Evolutionary conservation across 176 grass and related monocot species (phyloP).

Genomic region (Avena insularis): DNA sequence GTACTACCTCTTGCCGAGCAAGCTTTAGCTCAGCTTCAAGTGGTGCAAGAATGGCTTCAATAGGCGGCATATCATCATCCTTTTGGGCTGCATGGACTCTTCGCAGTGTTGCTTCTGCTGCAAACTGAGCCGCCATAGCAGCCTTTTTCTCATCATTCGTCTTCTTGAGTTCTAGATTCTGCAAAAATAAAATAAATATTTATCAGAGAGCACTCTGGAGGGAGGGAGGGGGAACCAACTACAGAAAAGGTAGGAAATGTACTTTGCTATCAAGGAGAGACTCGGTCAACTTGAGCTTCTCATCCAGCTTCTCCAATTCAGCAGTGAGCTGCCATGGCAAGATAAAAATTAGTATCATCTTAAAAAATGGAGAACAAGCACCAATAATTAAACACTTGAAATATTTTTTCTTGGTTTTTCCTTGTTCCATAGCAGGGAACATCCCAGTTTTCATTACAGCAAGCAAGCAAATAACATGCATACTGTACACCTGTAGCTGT

Average conservation of each 20-base stretch:
- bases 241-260: slow-evolving; percentile 35
- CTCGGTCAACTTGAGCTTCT: slow-evolving; percentile 83
- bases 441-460: slow-evolving; percentile 5
- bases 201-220: slow-evolving; percentile 32
- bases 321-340: slow-evolving; percentile 62
- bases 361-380: background rate
- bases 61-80: slow-evolving; percentile 97
- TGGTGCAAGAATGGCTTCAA: slow-evolving; percentile 98
- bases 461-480: slow-evolving; percentile 25
- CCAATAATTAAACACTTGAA: background rate
- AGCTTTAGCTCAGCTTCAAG: slow-evolving; percentile 97
- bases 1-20: slow-evolving; percentile 81
- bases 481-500: background rate
- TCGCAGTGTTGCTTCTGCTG: slow-evolving; percentile 89
- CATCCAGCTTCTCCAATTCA: slow-evolving; percentile 74
- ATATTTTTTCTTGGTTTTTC: background rate
- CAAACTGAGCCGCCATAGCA: slow-evolving; percentile 89
- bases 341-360: slow-evolving; percentile 35
- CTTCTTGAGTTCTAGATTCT: slow-evolving; percentile 98
- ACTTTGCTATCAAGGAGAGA: slow-evolving; percentile 85
- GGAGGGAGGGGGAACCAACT: background rate
- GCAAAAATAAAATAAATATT: slow-evolving; percentile 34
- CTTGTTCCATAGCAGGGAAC: slow-evolving; percentile 20
- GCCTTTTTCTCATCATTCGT: slow-evolving; percentile 96
- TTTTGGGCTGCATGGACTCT: slow-evolving; percentile 95